Evolutionary conservation across 768 basidiomycete species (phyloP).

Genomic region (Cubamyces lactineus): DNA sequence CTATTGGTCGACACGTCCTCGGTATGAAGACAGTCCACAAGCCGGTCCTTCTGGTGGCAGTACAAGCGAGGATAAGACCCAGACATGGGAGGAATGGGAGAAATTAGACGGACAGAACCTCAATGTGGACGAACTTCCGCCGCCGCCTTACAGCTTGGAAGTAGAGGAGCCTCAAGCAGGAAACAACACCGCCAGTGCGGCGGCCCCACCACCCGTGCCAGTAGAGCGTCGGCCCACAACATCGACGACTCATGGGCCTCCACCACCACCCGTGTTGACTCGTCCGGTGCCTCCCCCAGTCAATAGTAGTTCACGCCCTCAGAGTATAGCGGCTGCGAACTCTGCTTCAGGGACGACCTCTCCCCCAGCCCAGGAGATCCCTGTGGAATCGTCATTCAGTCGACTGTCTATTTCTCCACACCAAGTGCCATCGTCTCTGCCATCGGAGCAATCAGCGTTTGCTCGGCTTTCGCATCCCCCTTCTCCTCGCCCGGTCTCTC

Average conservation of each 20-base stretch:
- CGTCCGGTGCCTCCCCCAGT: conserved; percentile 18
- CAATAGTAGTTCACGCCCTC: conserved; percentile 17
- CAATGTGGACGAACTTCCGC: conserved; percentile 56
- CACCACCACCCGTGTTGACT: conserved; percentile 2
- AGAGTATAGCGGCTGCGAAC: conserved; percentile 13
- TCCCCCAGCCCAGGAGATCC: conserved; percentile 31
- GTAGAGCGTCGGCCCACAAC: conserved; percentile 11
- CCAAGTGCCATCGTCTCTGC: conserved; percentile 38
- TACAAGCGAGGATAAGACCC: conserved; percentile 11
- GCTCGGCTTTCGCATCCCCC: conserved; percentile 17
- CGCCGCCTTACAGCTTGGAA: conserved; percentile 71
- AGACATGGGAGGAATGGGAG: conserved; percentile 53
- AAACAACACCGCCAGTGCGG: neutral
- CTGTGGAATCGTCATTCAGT: conserved; percentile 45
- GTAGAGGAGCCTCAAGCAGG: conserved; percentile 35
- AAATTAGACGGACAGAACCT: conserved; percentile 36
- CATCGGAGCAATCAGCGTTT: conserved; percentile 6
- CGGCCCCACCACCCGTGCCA: conserved; percentile 13
- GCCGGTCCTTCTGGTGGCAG: conserved; percentile 4
- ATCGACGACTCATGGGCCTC: neutral
- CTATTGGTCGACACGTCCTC: conserved; percentile 70
- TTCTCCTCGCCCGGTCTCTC: conserved; percentile 19
- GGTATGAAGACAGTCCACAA: conserved; percentile 44
- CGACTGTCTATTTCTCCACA: conserved; percentile 40
- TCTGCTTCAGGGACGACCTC: conserved; percentile 16